phyloP scores from a whole-genome alignment of 495 filamentous ascomycete species.

The Trichoderma orchidacearum region DNA sequence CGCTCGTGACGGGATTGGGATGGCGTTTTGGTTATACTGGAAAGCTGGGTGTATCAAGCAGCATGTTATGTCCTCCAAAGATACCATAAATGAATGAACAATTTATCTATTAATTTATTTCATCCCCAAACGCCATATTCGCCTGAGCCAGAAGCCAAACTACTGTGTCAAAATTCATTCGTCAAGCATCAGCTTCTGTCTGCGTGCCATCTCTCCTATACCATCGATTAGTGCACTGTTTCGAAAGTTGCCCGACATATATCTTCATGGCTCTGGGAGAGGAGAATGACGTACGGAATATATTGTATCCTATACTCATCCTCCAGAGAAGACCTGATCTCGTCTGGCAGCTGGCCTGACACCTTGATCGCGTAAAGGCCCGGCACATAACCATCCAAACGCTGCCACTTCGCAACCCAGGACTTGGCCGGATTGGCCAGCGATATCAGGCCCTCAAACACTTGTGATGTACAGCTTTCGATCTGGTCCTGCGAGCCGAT shows the following conservation, averaged over 20 bases:
- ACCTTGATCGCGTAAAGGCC: slow-evolving; percentile 94
- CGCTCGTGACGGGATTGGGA: background rate
- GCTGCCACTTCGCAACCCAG: slow-evolving; percentile 92
- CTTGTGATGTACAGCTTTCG: slow-evolving; percentile 84
- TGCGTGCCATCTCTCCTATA: slow-evolving; percentile 1
- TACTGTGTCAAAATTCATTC: background rate
- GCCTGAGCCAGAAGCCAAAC: background rate
- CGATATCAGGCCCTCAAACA: slow-evolving; percentile 81
- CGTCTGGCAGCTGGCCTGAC: slow-evolving; percentile 50
- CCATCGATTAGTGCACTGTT: background rate
- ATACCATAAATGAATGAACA: background rate
- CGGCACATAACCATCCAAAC: slow-evolving; percentile 71
- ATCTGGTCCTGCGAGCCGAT: slow-evolving; percentile 64
- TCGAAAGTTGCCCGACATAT: background rate
- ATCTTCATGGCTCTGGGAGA: slow-evolving; percentile 15
- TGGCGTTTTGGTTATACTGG: slow-evolving; percentile 2
- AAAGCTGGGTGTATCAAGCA: background rate
- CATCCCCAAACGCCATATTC: background rate
- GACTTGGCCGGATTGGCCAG: slow-evolving; percentile 62
- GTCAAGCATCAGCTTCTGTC: background rate
- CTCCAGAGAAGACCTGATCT: slow-evolving; percentile 50
- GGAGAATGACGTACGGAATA: slow-evolving; percentile 46
- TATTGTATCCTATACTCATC: slow-evolving; percentile 55
- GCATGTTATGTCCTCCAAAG: background rate
- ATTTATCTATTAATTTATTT: background rate